Base-by-base conservation (phyloP, 2,329 filamentous ascomycete genomes). In the Berkeleyomyces rouxiae region DNA sequence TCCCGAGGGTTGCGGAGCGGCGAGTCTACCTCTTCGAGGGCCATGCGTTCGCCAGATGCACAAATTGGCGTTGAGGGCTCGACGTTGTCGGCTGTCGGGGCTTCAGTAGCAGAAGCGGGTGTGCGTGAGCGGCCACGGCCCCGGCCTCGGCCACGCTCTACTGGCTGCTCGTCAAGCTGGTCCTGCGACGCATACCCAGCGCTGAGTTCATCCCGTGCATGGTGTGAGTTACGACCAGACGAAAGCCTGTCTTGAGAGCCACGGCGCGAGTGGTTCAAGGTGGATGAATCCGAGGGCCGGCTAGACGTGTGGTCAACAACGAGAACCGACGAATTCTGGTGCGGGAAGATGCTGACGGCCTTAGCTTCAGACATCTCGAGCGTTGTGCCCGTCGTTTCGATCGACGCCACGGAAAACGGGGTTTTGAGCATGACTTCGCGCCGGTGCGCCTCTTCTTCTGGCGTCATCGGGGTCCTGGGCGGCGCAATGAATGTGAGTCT, bases 251-350 rank as follows among this genome's bases (percentile, higher is more conserved):
- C 58, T 13, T 43, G 37, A 23, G 63, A 64, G 6, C 33, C 51
- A 5, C 53, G 40, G 37, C 51, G 61, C 7, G 71, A 69, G n/a
- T 47, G 31, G 7, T 47, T 47, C 3, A 70, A 67, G 53, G 76
- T 75, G 23, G 76, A 74, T 55, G 71, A 72, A 63, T 79, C 77
- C 0, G 77, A 78, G 33, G 76, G 77, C 68, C 75, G 79, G 49
- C 73, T 74, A 7, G 78, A 77, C 2, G 59, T 49, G 68, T 83
- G 79, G 66, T 83, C 74, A 39, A 85, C 79, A 71, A 85, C 77
- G 49, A 84, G 70, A 9, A 86, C 72, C 3, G 83, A 86, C 58
- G 78, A 83, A 67, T 85, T 85, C 67, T 85, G 82, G 66, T 86
- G 83, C 23, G 80, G 77, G 66, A 79, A 84, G 67, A 86, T 82